Conservation (phyloP, 345 rosid species). For the Microcos paniculata region DNA sequence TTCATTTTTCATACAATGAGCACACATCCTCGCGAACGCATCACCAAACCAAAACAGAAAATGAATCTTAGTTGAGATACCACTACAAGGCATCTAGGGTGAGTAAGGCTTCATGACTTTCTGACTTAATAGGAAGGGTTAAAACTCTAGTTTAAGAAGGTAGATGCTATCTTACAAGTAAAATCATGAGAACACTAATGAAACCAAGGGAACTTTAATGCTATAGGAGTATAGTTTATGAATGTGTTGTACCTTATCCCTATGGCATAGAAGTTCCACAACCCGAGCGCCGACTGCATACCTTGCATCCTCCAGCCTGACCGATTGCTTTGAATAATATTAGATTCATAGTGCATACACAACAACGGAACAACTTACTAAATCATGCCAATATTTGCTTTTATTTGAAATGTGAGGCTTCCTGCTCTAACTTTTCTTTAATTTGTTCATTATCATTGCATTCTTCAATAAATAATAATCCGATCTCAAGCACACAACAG, state of each 20-base stretch:
- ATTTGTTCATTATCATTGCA: background rate
- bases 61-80: background rate
- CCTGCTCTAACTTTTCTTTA: background rate
- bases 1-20: background rate
- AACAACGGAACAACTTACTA: background rate
- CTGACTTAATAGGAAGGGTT: background rate
- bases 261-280: slow-evolving; percentile 85
- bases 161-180: background rate
- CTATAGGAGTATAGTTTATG: background rate
- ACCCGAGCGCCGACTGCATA: slow-evolving; percentile 89
- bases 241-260: slow-evolving; percentile 61
- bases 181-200: background rate
- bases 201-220: background rate
- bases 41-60: background rate
- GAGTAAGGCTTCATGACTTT: background rate
- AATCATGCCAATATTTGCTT: background rate
- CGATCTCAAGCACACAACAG: background rate
- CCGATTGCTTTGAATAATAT: slow-evolving; percentile 10
- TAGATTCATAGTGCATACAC: background rate
- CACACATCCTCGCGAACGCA: background rate
- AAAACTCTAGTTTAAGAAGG: background rate
- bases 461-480: background rate
- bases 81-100: background rate
- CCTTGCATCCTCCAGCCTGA: slow-evolving; percentile 95
- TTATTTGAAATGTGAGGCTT: background rate